These are phyloP conservation scores for Sphagnum magellanicum DNA, from an alignment of 228 moss, liverwort and hornwort genomes.

Conservation along the genomic window DNA sequence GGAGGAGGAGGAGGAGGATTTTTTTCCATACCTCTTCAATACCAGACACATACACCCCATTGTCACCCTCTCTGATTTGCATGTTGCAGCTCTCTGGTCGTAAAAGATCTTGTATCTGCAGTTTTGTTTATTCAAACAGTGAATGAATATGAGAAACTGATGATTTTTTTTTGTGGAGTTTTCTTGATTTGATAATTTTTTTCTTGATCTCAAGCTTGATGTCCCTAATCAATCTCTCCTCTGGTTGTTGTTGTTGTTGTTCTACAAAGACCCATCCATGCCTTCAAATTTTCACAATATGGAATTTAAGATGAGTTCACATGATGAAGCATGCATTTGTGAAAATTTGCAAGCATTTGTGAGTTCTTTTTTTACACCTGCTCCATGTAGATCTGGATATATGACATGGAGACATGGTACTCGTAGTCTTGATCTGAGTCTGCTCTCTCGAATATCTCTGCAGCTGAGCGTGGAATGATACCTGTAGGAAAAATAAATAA, in stretches of 20 bases:
- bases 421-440: slow-evolving; percentile 48
- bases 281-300: not conserved
- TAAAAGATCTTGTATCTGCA: slow-evolving; percentile 80
- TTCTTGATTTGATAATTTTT: too few species aligned
- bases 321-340: too few species aligned
- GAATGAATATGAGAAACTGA: too few species aligned
- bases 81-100: slow-evolving; percentile 83
- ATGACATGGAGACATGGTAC: slow-evolving; percentile 84
- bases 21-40: slow-evolving; percentile 51
- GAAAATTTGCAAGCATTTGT: too few species aligned
- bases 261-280: not conserved
- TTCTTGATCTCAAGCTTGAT: too few species aligned
- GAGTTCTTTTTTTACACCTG: slow-evolving; percentile 30
- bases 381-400: slow-evolving; percentile 95
- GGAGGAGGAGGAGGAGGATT: too few species aligned
- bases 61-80: slow-evolving; percentile 83
- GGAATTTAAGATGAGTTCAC: too few species aligned
- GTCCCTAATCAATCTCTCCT: too few species aligned
- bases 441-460: slow-evolving; percentile 75
- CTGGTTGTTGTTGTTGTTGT: too few species aligned
- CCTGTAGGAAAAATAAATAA: slow-evolving; percentile 26
- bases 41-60: slow-evolving; percentile 73
- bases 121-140: too few species aligned
- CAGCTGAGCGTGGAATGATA: slow-evolving; percentile 77
- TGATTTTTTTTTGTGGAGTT: too few species aligned